phyloP scores from a whole-genome alignment of 495 filamentous ascomycete species.

The Aspergillus affinis region DNA sequence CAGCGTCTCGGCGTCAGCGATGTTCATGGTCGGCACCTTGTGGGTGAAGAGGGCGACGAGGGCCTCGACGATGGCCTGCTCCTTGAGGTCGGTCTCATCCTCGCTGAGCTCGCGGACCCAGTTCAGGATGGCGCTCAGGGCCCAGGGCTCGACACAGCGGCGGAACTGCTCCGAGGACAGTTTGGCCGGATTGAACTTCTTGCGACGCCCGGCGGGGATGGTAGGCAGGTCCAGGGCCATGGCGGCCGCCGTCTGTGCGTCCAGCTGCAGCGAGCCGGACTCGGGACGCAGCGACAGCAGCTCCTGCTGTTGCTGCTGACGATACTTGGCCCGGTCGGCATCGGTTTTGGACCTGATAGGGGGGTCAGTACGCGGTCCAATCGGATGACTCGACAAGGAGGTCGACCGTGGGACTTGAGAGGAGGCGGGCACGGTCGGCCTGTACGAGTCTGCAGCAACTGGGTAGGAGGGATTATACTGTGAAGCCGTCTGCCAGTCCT shows the following conservation, averaged over 20 bases:
- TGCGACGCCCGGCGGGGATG: slow-evolving; percentile 65
- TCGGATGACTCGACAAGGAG: slow-evolving; percentile 77
- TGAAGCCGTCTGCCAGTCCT: slow-evolving; percentile 30
- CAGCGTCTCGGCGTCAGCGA: slow-evolving; percentile 89
- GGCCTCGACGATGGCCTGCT: slow-evolving; percentile 78
- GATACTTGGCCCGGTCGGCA: slow-evolving; percentile 65
- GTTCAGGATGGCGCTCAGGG: slow-evolving; percentile 77
- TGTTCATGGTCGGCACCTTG: slow-evolving; percentile 98
- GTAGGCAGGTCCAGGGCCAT: slow-evolving; percentile 68
- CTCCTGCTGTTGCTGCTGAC: slow-evolving; percentile 54
- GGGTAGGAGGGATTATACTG: slow-evolving; percentile 47
- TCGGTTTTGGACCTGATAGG: slow-evolving; percentile 94
- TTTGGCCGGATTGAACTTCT: slow-evolving; percentile 85
- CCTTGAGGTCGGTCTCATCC: slow-evolving; percentile 77
- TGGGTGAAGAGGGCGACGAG: slow-evolving; percentile 89
- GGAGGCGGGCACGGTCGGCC: slow-evolving; percentile 42
- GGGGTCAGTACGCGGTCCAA: slow-evolving; percentile 73
- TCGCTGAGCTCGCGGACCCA: slow-evolving; percentile 91
- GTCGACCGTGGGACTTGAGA: slow-evolving; percentile 78
- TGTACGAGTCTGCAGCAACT: slow-evolving; percentile 47
- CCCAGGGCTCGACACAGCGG: slow-evolving; percentile 88
- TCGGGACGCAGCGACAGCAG: neutral
- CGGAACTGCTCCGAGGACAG: slow-evolving; percentile 80
- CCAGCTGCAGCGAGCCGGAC: slow-evolving; percentile 42
- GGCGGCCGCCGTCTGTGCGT: slow-evolving; percentile 36